Conservation (phyloP, 2,329 filamentous ascomycete species). For the Aspergillus ochraceus region DNA sequence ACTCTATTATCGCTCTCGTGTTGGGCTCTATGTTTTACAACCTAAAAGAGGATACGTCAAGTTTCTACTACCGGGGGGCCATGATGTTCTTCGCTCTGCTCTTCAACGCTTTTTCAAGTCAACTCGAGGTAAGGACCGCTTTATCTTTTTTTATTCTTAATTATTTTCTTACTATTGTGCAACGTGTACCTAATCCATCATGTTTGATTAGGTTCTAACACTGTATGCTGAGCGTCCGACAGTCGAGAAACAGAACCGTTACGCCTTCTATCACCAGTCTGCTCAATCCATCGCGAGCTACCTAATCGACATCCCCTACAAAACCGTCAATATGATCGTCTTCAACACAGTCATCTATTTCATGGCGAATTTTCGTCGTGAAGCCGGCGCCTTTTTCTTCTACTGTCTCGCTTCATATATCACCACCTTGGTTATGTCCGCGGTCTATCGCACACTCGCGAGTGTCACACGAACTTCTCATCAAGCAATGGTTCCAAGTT, state of each 20-base stretch:
- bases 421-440: slow-evolving; percentile 76
- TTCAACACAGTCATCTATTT: slow-evolving; percentile 87
- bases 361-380: slow-evolving; percentile 76
- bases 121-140: neutral
- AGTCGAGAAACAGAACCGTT: neutral
- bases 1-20: neutral
- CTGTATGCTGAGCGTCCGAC: neutral
- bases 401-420: slow-evolving; percentile 75
- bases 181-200: neutral
- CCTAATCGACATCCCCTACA: slow-evolving; percentile 45
- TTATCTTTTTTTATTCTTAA: no score
- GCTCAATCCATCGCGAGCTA: neutral
- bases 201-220: neutral
- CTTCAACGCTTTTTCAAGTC: neutral
- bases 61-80: neutral
- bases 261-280: neutral
- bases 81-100: neutral
- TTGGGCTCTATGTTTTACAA: neutral
- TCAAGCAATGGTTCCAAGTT: slow-evolving; percentile 58
- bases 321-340: slow-evolving; percentile 68
- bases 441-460: slow-evolving; percentile 80
- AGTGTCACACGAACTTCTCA: slow-evolving; percentile 67
- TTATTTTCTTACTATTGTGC: neutral
- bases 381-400: slow-evolving; percentile 78
- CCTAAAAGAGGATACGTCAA: neutral